Base-by-base conservation (phyloP, 169 alveolate genomes). In the Theileria parva region DNA sequence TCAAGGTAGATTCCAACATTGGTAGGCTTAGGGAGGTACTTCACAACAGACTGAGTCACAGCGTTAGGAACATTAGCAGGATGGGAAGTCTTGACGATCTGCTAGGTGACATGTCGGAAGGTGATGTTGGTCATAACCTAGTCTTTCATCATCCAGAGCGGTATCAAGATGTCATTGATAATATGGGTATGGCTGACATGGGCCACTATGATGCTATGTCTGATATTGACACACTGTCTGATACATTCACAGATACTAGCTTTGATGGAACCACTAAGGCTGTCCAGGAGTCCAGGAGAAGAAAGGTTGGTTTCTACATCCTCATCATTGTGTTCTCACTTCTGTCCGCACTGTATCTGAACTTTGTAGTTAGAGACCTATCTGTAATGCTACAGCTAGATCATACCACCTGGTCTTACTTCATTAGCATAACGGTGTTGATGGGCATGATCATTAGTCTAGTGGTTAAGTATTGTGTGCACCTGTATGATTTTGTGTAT, bases 351-450 rank as follows among this genome's bases (percentile, higher is more conserved):
- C 34, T 21, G 4, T 57, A 57, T 25, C 12, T 57, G 66, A 57
- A 57, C 66, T 21, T 57, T 19, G 66, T 57, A 8, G 66, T 57
- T 19, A 57, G 66, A 17, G 66, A 57, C 27, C 66, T 57, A 25
- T 57, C 34, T 2, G 66, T 57, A 11, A 21, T 25, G 66, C 12
- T 57, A 57, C 11, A 57, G 27, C 15, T 57, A 8, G 66, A 57
- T 0, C 34, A 57, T 8, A 19, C 15, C 2, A 25, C 34, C 37
- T 57, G 66, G 66, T 57, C 66, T 8, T 57, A 57, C 66, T 25
- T 57, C 37, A 57, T 57, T 8, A 13, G 32, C 27, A 57, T 57
- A 0, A 25, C 66, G 0, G n/a, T 57, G 13, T 9, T 57, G 19
- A 8, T 57, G 66, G 66, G 66, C 8, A 57, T 57, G 66, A 19